Evolutionary conservation across 331 rosid species (phyloP).

Genomic region (Telfairia occidentalis): DNA sequence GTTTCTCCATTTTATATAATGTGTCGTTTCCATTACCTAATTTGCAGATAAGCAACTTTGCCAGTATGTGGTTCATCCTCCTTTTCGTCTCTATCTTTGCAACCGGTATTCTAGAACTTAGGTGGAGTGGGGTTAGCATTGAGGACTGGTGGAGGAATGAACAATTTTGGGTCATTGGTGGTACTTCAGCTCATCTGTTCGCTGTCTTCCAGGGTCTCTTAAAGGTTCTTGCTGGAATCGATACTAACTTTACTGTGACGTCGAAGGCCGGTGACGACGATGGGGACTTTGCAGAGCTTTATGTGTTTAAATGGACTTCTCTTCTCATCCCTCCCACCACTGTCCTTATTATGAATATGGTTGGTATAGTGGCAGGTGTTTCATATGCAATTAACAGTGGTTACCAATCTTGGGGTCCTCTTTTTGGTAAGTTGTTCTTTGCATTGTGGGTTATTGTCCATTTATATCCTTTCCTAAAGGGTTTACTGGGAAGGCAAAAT

Average conservation of each 20-base stretch:
- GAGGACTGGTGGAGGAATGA: slow-evolving; percentile 99
- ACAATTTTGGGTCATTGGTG: slow-evolving; percentile 98
- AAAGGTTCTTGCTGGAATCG: slow-evolving; percentile 96
- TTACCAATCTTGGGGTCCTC: slow-evolving; percentile 98
- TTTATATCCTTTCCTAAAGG: slow-evolving; percentile 95
- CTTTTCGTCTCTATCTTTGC: slow-evolving; percentile 81
- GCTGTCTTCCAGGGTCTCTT: slow-evolving; percentile 98
- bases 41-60: slow-evolving; percentile 91
- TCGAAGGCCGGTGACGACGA: slow-evolving; percentile 92
- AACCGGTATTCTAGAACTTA: slow-evolving; percentile 92
- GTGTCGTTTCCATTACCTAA: neutral
- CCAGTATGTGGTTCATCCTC: slow-evolving; percentile 97
- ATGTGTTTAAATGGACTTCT: slow-evolving; percentile 94
- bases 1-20: neutral
- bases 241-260: slow-evolving; percentile 91
- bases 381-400: slow-evolving; percentile 92
- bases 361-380: slow-evolving; percentile 94
- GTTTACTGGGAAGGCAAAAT: slow-evolving; percentile 85
- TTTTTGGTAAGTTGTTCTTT: slow-evolving; percentile 81
- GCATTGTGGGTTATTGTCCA: slow-evolving; percentile 97
- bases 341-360: slow-evolving; percentile 71
- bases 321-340: slow-evolving; percentile 99
- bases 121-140: slow-evolving; percentile 98
- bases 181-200: slow-evolving; percentile 95
- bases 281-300: slow-evolving; percentile 89